Conservation (phyloP, 257 asterid species). For the Nicotiana undulata region DNA sequence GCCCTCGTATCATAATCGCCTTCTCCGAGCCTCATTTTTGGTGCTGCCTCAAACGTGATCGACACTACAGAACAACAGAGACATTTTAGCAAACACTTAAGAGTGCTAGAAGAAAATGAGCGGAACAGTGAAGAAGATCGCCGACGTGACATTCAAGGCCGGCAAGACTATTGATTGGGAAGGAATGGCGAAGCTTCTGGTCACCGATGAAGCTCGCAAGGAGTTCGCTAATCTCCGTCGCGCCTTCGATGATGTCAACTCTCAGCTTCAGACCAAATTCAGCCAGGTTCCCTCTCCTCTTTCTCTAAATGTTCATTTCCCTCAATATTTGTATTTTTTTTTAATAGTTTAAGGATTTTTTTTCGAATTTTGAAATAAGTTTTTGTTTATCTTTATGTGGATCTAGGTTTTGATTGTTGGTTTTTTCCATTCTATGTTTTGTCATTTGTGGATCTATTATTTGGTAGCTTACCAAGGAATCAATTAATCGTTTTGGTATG, state of each 20-base stretch:
- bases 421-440: background rate
- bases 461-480: background rate
- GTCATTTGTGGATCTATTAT: background rate
- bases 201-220: slow-evolving; percentile 91
- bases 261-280: slow-evolving; percentile 84
- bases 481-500: background rate
- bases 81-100: background rate
- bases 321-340: background rate
- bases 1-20: no score
- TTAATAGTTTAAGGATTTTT: background rate
- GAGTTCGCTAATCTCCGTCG: slow-evolving; percentile 90
- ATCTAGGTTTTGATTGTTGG: background rate
- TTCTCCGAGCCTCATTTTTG: no score
- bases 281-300: slow-evolving; percentile 57
- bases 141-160: slow-evolving; percentile 76
- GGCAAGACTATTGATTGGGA: slow-evolving; percentile 83
- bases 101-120: slow-evolving; percentile 41
- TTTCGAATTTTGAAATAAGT: background rate
- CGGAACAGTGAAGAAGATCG: slow-evolving; percentile 78
- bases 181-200: slow-evolving; percentile 85
- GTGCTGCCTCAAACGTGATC: no score
- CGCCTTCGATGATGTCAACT: slow-evolving; percentile 86
- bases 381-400: background rate
- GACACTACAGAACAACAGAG: background rate
- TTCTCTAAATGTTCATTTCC: background rate